Base-by-base conservation (phyloP, 1,284 basidiomycete genomes). In the Erythrobasidium hasegawianum region DNA sequence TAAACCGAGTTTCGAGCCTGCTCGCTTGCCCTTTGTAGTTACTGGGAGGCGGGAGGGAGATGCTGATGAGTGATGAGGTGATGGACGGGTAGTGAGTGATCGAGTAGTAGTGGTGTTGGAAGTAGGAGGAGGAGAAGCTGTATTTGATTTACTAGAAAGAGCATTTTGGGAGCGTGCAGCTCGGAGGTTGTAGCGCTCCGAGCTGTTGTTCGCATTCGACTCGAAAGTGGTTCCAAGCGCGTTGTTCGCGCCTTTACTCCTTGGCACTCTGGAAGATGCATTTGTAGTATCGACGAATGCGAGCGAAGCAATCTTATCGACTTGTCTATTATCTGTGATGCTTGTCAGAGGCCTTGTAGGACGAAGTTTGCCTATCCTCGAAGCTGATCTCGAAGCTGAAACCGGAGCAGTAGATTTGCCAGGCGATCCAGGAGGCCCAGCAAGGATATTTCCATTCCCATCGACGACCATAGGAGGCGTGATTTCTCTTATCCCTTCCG, bases 131-230 rank as follows among this genome's bases (percentile, higher is more conserved):
- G 50, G 59, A 1, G 59, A 53, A 1, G 59, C 49, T 41, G 59
- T 54, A 41, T 27, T 27, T 20, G 43, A 54, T 43, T 52, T 39
- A 53, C 27, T 56, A 1, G 61, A 56, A 16, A 64, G 54, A 22
- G 54, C 53, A 49, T 64, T 54, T 55, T 64, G 56, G 16, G 61
- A 64, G 16, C 54, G 41, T 55, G 54, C 40, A 22, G 61, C 61
- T 18, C 61, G 53, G 14, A 64, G 54, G 27, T 56, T 56, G 29
- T 64, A 64, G 8, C 53, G 38, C 26, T 57, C 53, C 13, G 33
- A 33, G 33, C 33, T 33, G 11, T 33, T 33, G 33, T 33, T 33
- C 33, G 33, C 33, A 33, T 33, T 33, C 33, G 33, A 33, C 11
- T 33, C 33, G 33, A 33, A 33, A 11, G 33, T 5, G 33, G 33